Conservation (phyloP, 805 yeast species). For the Schwanniomyces sp. region DNA sequence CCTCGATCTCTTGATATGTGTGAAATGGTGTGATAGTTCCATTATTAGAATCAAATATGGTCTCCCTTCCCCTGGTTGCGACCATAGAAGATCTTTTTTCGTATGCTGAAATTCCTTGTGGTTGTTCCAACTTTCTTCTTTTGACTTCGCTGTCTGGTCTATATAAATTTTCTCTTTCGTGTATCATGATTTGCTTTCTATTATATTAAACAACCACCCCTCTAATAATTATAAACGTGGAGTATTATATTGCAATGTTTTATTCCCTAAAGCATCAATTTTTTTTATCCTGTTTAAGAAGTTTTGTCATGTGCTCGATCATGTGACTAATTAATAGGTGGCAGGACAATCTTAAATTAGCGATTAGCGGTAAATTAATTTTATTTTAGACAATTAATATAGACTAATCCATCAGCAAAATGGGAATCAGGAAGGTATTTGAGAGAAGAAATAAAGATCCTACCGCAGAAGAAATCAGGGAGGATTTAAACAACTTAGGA, state of each 20-base stretch:
- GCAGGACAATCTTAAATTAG: not conserved
- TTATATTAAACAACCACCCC: not conserved
- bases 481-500: conserved; percentile 39
- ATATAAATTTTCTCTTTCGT: not conserved
- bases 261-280: not conserved
- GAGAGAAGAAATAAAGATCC: conserved; percentile 50
- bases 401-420: conserved; percentile 9
- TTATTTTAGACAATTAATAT: not conserved
- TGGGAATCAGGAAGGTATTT: conserved; percentile 49
- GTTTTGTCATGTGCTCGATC: not conserved
- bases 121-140: conserved; percentile 6
- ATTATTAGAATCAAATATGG: not conserved
- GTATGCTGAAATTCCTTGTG: not conserved
- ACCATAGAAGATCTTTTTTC: not conserved
- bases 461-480: conserved; percentile 45
- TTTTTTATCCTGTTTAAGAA: not conserved
- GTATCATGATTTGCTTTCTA: not conserved
- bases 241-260: not conserved
- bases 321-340: not conserved
- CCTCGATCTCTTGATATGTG: not conserved
- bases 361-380: not conserved
- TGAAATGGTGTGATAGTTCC: conserved; percentile 7
- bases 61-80: conserved; percentile 1
- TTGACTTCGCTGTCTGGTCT: conserved; percentile 1
- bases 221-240: not conserved